Conservation (phyloP, 1,139 yeast species). For the Yamadazyma sp. region DNA sequence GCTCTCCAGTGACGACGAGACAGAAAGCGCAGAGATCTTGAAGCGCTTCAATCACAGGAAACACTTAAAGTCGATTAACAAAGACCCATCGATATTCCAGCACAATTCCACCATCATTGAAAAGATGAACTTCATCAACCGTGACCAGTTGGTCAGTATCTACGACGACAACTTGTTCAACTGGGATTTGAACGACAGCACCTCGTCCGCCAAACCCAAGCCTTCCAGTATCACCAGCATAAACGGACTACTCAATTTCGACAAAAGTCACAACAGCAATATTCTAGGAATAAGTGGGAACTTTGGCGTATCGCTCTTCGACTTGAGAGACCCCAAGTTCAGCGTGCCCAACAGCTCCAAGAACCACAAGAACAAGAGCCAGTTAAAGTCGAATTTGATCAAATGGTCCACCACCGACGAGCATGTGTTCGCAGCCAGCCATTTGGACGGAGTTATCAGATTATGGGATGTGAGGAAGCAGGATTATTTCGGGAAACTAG, state of each 20-base stretch:
- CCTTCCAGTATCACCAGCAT: constrained; percentile 56
- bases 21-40: constrained; percentile 64
- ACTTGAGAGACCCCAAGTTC: constrained; percentile 50
- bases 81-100: constrained; percentile 18
- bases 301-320: constrained; percentile 71
- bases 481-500: constrained; percentile 51
- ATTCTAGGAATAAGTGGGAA: constrained; percentile 62
- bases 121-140: constrained; percentile 27
- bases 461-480: constrained; percentile 77
- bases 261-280: constrained; percentile 41
- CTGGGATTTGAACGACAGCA: constrained; percentile 64
- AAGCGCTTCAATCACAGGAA: constrained; percentile 74
- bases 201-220: constrained; percentile 34
- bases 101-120: constrained; percentile 25
- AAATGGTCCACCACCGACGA: constrained; percentile 66
- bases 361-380: constrained; percentile 17
- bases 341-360: constrained; percentile 30
- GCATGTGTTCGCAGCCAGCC: constrained; percentile 66
- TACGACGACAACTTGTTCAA: constrained; percentile 65
- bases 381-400: constrained; percentile 38
- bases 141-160: constrained; percentile 44
- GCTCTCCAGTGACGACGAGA: constrained; percentile 27
- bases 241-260: constrained; percentile 53
- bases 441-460: constrained; percentile 56
- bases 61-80: constrained; percentile 41